These are phyloP conservation scores for Psidium guajava DNA, from an alignment of 345 rosid species.

Conservation along the genomic window DNA sequence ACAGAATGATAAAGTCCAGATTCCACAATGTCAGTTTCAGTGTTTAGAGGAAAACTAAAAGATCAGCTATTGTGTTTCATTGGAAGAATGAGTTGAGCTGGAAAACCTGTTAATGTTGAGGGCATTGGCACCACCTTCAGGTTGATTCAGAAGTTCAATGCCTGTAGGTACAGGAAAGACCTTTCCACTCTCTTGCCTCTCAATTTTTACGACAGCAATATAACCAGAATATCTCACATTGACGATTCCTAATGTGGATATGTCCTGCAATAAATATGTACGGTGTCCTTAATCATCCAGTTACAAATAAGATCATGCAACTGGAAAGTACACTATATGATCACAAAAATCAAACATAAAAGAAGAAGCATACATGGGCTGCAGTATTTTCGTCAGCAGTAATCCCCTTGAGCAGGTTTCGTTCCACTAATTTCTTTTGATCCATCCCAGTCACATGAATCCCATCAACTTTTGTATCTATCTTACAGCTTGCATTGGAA, in stretches of 20 bases:
- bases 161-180: slow-evolving; percentile 39
- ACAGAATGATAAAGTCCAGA: not conserved
- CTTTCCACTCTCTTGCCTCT: slow-evolving; percentile 36
- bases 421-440: slow-evolving; percentile 45
- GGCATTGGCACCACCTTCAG: slow-evolving; percentile 98
- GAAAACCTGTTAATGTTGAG: slow-evolving; percentile 83
- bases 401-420: slow-evolving; percentile 91
- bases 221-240: slow-evolving; percentile 84
- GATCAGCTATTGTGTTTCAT: not conserved
- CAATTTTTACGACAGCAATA: slow-evolving; percentile 69
- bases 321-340: not conserved
- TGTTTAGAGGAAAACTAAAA: not conserved
- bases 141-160: slow-evolving; percentile 72
- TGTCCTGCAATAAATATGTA: slow-evolving; percentile 44
- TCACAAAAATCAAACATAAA: slow-evolving; percentile 5
- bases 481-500: slow-evolving; percentile 62
- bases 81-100: not conserved
- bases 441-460: slow-evolving; percentile 51
- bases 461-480: slow-evolving; percentile 92
- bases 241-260: slow-evolving; percentile 65
- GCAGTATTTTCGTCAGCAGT: slow-evolving; percentile 97
- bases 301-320: slow-evolving; percentile 4
- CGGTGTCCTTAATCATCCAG: not conserved
- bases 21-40: not conserved
- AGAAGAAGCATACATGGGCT: slow-evolving; percentile 63